These are phyloP conservation scores for Ophiocordyceps camponoti-leonardi DNA, from an alignment of 2,329 filamentous ascomycete species.

Conservation along the genomic window DNA sequence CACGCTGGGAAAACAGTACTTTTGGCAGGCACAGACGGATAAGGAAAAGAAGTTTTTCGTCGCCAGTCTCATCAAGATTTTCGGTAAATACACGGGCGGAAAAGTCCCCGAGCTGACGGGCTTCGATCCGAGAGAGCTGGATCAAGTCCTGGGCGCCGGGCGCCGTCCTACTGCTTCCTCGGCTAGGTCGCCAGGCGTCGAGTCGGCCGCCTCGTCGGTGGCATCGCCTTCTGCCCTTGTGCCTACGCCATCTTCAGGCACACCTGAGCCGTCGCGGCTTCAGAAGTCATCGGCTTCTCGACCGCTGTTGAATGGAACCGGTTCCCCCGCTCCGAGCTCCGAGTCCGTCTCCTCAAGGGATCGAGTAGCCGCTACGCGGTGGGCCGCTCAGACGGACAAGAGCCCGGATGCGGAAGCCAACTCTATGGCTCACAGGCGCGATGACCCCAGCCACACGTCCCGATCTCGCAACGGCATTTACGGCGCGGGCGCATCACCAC, in stretches of 20 bases:
- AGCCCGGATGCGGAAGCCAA: slow-evolving; percentile 40
- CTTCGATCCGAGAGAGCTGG: slow-evolving; percentile 66
- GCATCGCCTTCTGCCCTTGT: slow-evolving; percentile 3
- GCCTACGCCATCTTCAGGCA: slow-evolving; percentile 3
- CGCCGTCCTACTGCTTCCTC: slow-evolving; percentile 16
- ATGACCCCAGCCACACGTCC: slow-evolving; percentile 33
- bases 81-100: slow-evolving; percentile 85
- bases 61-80: slow-evolving; percentile 89
- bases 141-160: slow-evolving; percentile 50
- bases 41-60: slow-evolving; percentile 99
- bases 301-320: slow-evolving; percentile 20
- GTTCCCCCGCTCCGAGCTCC: slow-evolving; percentile 33
- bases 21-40: slow-evolving; percentile 82
- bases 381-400: slow-evolving; percentile 31
- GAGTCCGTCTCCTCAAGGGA: slow-evolving; percentile 25
- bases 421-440: slow-evolving; percentile 28
- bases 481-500: slow-evolving; percentile 19
- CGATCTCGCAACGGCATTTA: slow-evolving; percentile 33
- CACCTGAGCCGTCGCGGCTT: slow-evolving; percentile 11
- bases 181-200: slow-evolving; percentile 10
- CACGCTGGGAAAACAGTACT: slow-evolving; percentile 85
- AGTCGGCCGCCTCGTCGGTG: slow-evolving; percentile 7
- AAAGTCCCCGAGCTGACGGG: slow-evolving; percentile 62
- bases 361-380: slow-evolving; percentile 24
- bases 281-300: slow-evolving; percentile 13